A percentile compares a stretch with the other conserved stretches of the same genome.
Evolutionary conservation across 2,329 filamentous ascomycete species (phyloP).

Genomic region (Ophiostoma perfectum): DNA sequence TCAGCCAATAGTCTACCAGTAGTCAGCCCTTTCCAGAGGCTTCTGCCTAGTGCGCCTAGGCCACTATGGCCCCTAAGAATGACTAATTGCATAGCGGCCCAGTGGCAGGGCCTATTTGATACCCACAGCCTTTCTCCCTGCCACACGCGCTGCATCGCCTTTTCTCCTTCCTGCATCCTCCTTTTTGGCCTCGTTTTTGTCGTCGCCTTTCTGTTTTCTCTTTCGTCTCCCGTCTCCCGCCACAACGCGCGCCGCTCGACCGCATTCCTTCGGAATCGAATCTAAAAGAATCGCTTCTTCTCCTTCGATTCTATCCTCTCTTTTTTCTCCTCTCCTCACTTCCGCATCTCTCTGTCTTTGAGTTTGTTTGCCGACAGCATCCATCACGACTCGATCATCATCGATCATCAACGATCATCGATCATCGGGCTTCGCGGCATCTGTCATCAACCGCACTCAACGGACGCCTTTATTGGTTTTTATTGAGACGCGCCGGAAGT

Average conservation of each 20-base stretch:
- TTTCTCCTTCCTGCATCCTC: conserved; percentile 1
- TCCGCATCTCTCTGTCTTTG: conserved; percentile 2
- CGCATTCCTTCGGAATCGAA: background rate
- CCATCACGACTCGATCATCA: background rate
- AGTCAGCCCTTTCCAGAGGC: background rate
- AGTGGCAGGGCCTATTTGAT: background rate
- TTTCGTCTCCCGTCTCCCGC: background rate
- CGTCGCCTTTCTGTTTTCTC: conserved; percentile 1
- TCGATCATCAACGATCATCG: background rate
- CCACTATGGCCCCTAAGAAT: too few relatives aligned
- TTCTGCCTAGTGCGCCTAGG: background rate
- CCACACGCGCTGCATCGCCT: background rate
- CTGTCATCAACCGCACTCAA: background rate
- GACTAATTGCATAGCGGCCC: background rate
- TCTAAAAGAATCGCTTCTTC: background rate
- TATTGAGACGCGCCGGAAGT: conserved; percentile 34
- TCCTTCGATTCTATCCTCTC: background rate
- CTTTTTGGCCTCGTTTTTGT: conserved; percentile 5
- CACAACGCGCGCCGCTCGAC: conserved; percentile 9
- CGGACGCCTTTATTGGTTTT: conserved; percentile 63
- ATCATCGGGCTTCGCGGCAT: background rate
- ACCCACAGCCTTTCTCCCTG: background rate
- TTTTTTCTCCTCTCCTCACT: background rate
- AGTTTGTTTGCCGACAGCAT: background rate
- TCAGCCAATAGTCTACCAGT: background rate